Percentiles rank a stretch among this genome's conserved stretches.
phyloP scores from a whole-genome alignment of 2,329 filamentous ascomycete genomes.

The Coniella vitis region DNA sequence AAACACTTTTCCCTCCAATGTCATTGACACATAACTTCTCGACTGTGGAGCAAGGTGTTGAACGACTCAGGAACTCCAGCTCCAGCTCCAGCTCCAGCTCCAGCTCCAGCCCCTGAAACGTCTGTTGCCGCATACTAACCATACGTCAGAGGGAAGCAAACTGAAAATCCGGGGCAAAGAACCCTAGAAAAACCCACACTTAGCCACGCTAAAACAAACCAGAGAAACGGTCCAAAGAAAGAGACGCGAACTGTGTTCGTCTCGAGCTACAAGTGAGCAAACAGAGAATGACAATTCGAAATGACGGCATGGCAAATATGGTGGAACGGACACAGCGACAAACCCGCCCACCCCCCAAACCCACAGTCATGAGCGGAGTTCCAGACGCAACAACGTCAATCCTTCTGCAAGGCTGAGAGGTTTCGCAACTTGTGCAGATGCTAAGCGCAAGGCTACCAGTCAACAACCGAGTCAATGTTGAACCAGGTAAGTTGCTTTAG shows the following conservation, averaged over 20 bases:
- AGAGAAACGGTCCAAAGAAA: neutral
- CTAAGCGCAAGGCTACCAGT: neutral
- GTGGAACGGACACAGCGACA: too few species aligned
- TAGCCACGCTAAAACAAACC: neutral
- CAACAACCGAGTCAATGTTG: neutral
- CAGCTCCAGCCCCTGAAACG: conserved; percentile 5
- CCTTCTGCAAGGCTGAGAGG: conserved; percentile 13
- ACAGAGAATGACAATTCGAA: neutral
- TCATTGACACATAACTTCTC: too few species aligned
- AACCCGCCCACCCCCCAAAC: too few species aligned
- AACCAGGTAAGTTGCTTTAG: neutral
- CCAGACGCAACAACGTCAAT: conserved; percentile 3
- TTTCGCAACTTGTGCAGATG: neutral
- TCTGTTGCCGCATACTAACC: conserved; percentile 1
- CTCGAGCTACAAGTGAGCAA: conserved; percentile 1
- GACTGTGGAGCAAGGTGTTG: too few species aligned
- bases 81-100: neutral
- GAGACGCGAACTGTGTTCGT: conserved; percentile 10
- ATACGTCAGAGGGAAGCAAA: conserved; percentile 2
- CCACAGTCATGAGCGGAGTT: neutral
- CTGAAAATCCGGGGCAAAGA: neutral
- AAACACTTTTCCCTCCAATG: too few species aligned
- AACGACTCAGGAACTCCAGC: too few species aligned
- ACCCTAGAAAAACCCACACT: conserved; percentile 2
- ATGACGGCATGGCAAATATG: too few species aligned